Evolutionary conservation across 2,329 filamentous ascomycete species (phyloP), one percentile per base, ranked within the genome.

Genomic region (Claviceps maximensis): DNA sequence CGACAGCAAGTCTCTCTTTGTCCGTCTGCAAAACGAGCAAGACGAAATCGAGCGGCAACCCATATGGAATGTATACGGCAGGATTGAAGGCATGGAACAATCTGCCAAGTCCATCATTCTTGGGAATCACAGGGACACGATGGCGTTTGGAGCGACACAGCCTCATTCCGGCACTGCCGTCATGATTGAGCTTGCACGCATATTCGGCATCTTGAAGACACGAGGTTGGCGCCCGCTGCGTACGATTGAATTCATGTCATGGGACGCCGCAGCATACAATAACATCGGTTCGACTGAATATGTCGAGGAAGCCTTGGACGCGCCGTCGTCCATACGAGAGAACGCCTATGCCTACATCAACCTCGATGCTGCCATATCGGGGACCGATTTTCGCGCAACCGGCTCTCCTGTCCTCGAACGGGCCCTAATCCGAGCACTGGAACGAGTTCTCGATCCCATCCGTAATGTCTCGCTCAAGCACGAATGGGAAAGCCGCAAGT

Each of bases 171-270:
- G 91, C 29, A 95, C 89, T 0, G 91, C 91, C 5, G 78, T 97
- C 42, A 85, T 98, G 77, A 77, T 97, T 52, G 93, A 98, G 70
- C 76, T 97, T 54, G 83, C 87, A 23, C 83, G 86, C 46, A 82
- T 95, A 49, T 87, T 98, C 61, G 89, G 89, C 42, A 82, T 88
- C 57, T 77, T 97, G 17, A 75, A 83, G 23, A 69, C 75, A 17
- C 79, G 82, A 54, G 91, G 90, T 51, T 98, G 93, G 93, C 79
- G 87, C 27, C 93, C 93, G 1, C 74, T 95, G 17, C 84, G 93
- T n/a, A 94, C 89, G 3, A 95, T 98, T 58, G 87, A 95, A 66
- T 97, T 98, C 67, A 89, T 90, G 63, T 95, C 88, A 36, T 98
- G 93, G 93, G 93, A 98, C 66, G 93, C 81, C 4, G 85, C 85